Evolutionary conservation across 352 stramenopile genomes (phyloP).

Genomic region (Saprolegnia diclina): DNA sequence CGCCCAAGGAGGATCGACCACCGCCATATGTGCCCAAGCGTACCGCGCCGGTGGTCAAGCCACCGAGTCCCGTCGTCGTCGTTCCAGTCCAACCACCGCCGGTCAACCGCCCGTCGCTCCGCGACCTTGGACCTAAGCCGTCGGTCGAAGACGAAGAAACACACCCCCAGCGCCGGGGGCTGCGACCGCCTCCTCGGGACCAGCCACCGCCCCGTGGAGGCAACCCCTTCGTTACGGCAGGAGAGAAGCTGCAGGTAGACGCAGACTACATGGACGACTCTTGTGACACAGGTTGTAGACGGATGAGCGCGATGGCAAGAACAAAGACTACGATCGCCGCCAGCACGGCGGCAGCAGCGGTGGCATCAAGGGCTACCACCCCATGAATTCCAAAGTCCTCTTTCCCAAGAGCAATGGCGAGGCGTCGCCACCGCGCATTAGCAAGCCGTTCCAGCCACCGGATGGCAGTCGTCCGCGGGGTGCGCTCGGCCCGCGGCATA

Average conservation of each 20-base stretch:
- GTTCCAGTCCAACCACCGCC: not conserved
- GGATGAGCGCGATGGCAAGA: conserved; percentile 29
- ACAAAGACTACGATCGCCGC: conserved; percentile 32
- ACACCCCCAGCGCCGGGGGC: not conserved
- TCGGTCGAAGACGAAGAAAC: not conserved
- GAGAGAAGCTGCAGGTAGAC: conserved; percentile 54
- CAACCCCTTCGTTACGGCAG: conserved; percentile 68
- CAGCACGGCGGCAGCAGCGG: conserved; percentile 31
- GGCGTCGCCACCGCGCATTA: conserved; percentile 36
- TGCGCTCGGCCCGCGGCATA: not conserved
- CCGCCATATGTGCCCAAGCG: too few species aligned
- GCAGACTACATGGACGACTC: not conserved
- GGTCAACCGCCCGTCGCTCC: not conserved
- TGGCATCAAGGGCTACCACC: conserved; percentile 53
- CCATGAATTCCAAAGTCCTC: conserved; percentile 67
- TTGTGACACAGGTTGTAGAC: conserved; percentile 3
- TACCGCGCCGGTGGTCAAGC: not conserved
- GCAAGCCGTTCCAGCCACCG: conserved; percentile 72
- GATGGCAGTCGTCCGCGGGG: conserved; percentile 28
- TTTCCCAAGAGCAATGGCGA: conserved; percentile 38
- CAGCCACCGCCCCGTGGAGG: not conserved
- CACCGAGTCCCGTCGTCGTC: not conserved
- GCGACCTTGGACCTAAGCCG: not conserved
- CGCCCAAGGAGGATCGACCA: not conserved
- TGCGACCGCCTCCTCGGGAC: not conserved